Base-by-base conservation (phyloP, 2,329 filamentous ascomycete species). In the Clarireedia hainanense region DNA sequence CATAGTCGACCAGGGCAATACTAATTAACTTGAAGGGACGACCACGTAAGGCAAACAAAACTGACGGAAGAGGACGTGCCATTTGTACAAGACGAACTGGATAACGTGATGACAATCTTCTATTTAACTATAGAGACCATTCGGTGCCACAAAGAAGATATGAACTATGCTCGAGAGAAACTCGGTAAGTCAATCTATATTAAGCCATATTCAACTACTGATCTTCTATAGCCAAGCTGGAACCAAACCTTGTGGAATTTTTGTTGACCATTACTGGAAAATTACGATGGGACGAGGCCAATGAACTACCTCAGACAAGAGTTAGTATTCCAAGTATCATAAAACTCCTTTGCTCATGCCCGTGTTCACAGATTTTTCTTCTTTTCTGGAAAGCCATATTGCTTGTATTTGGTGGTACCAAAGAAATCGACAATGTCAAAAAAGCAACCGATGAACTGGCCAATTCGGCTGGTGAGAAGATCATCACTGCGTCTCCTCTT, bases 321-420 rank as follows among this genome's bases (percentile, higher is more conserved):
- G 74, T 87, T 76, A 23, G 70, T 72, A 61, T 68, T 60, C 17
- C 74, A 51, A 27, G 47, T 1, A 23, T 27, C 30, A 23, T 1
- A 15, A 15, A 4, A 36, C 4, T 5, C 7, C 14, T n/a, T 52
- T 36, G 46, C 64, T 71, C 46, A 73, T 56, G 34, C 24, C 5
- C 14, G 7, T 56, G 34, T 27, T 7, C 12, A 9, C 64, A 87
- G 79, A 81, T 94, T 42, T 83, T 95, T 53, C 75, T 96, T 6
- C 75, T 97, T 1, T 81, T 95, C 49, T 97, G 94, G 92, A 99
- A 99, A 73, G 85, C 89, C 0, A 81, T 96, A 7, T 75, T 97
- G 15, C 79, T 97, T 2, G 80, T 88, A 1, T 94, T 97, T 68
- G 94, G 94, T 26, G 89, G 90, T 42, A 84, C 84, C 39, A 71